phyloP scores from a whole-genome alignment of 768 basidiomycete genomes.

The Lentinula detonsa region DNA sequence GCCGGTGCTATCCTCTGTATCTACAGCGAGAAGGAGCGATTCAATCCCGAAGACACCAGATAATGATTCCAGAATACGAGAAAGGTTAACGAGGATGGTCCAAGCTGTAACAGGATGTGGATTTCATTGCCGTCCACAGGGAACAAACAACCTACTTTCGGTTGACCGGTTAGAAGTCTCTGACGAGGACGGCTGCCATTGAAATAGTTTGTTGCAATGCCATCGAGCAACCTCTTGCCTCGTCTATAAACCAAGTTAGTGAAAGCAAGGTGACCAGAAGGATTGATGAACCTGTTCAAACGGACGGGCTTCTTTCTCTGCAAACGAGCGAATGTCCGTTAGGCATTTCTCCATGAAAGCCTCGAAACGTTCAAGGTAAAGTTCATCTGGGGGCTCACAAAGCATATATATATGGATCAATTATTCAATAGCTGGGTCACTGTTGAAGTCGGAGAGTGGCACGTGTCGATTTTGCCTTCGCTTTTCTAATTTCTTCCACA shows the following conservation, averaged over 20 bases:
- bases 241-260: constrained; percentile 28
- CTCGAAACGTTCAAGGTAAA: constrained; percentile 63
- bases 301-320: constrained; percentile 49
- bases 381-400: constrained; percentile 35
- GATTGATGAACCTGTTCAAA: constrained; percentile 47
- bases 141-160: constrained; percentile 6
- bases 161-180: background rate
- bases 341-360: constrained; percentile 55
- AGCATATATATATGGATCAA: constrained; percentile 18
- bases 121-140: background rate
- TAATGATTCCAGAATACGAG: constrained; percentile 49
- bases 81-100: constrained; percentile 41
- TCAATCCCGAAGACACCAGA: constrained; percentile 44
- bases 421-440: background rate
- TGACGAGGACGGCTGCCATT: constrained; percentile 9
- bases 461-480: background rate
- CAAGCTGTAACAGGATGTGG: constrained; percentile 28
- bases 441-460: constrained; percentile 2
- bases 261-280: background rate
- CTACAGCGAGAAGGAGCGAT: constrained; percentile 57
- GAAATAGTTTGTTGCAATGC: constrained; percentile 56
- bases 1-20: constrained; percentile 40
- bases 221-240: constrained; percentile 56
- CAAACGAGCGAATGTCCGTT: constrained; percentile 52
- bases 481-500: constrained; percentile 1